Base-by-base conservation (phyloP, 805 yeast genomes). In the Starmerella etchellsii region DNA sequence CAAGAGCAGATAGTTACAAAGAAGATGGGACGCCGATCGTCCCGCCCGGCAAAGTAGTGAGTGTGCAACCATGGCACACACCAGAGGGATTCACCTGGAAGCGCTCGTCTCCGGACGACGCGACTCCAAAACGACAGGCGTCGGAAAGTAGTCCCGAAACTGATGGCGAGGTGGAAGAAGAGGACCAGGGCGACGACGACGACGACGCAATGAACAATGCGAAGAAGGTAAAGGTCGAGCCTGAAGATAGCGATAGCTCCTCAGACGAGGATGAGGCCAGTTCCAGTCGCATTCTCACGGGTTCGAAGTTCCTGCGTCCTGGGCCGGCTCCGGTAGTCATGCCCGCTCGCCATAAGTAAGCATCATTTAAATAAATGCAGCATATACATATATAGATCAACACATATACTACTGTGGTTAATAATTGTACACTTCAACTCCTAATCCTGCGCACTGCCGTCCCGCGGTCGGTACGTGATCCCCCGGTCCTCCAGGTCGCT, bases 401-500 rank as follows among this genome's bases (percentile, higher is more conserved):
- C 10, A 23, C 10, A 23, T 10, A 23, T 10, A 10, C 7, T 23
- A 8, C 25, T 23, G 25, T 23, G 25, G 25, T n/a, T n/a, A n/a
- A 23, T 23, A 8, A 7, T 8, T 7, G 25, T 10, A 23, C 10
- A 7, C 7, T 11, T 7, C 32, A 11, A 11, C 32, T 7, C 4
- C 24, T 49, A 65, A 31, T 65, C 69, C 48, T 61, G 65, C 11
- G 60, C 69, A 31, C 65, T 59, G 27, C 98, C 98, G 59, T 91
- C 98, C 61, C 98, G 72, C 28, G 98, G 97, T 47, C 96, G 73
- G 61, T 91, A 91, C 40, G 74, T 74, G 33, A 81, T 71, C n/a
- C 82, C 83, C 50, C 78, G 80, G 14, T 71, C 71, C 31, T 76
- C 78, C 55, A 91, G 65, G 40, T 78, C 81, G 32, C 72, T 75